Base-by-base conservation (phyloP, 805 yeast genomes). In the Candida adriatica region DNA sequence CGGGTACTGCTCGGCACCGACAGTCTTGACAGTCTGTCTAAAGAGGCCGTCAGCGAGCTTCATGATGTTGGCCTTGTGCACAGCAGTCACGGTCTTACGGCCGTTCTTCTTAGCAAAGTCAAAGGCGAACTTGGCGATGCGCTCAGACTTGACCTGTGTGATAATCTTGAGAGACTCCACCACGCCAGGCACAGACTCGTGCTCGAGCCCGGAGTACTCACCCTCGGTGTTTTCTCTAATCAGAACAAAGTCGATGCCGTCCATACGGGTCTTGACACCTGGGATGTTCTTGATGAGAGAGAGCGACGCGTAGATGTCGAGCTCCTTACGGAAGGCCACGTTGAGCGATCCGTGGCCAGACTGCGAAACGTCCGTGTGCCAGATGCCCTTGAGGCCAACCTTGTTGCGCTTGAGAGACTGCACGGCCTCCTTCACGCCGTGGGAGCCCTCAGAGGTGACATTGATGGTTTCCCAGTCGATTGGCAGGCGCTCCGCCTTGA, bases 201-300 rank as follows among this genome's bases (percentile, higher is more conserved):
- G 97, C 73, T 90, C 98, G 54, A 92, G 73, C 54, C 97, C 97
- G 31, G 97, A 90, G 71, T 86, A 90, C 68, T 90, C 98, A 72
- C 98, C 98, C 66, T 92, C 97, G 46, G 98, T 90, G 78, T 92
- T 92, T 67, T 92, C 98, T 73, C 98, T 86, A 58, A 92, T 94
- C 46, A 92, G 72, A 24, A 88, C 96, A 56, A 90, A 74, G 66
- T 88, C 96, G 45, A 90, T 84, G 48, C 83, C 87, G 41, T 80
- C 73, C 57, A 87, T 74, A 62, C 88, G 85, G 39, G 95, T 79
- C 62, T 85, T 73, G 44, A 88, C 95, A 61, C 97, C 97, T 40
- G 94, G 92, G 41, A 92, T 75, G 63, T 84, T 82, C 68, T 88
- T 86, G 70, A 87, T 86, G 51, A 87, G 71, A n/a, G 92, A 94